A percentile compares a stretch with the other conserved stretches of the same genome.
Conservation (phyloP, 73 alveolate species). For the Blepharisma japonicum region DNA sequence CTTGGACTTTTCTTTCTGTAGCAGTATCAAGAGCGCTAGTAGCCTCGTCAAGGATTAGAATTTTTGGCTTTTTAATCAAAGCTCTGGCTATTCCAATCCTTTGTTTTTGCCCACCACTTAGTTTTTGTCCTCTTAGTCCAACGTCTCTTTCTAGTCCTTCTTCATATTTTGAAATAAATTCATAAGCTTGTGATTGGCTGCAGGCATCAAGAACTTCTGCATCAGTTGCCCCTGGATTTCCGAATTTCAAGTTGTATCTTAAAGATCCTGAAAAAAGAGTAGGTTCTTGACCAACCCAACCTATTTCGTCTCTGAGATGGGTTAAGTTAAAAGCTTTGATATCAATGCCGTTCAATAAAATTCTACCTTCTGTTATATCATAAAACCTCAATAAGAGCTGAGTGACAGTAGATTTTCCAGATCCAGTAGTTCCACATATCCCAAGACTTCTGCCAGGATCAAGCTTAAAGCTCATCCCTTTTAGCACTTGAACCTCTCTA, state of each 20-base stretch:
- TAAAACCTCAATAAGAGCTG: conserved; percentile 75
- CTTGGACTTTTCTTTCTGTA: conserved; percentile 79
- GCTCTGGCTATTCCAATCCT: conserved; percentile 93
- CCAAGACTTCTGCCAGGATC: conserved; percentile 76
- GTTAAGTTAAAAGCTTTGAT: conserved; percentile 51
- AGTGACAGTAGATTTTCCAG: conserved; percentile 87
- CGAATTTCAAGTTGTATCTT: conserved; percentile 72
- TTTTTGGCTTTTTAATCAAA: conserved; percentile 74
- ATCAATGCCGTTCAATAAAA: conserved; percentile 43
- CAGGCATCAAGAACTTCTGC: conserved; percentile 55
- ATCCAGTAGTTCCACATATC: conserved; percentile 83
- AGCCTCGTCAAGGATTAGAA: conserved; percentile 92
- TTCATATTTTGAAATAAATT: conserved; percentile 70
- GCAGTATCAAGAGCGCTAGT: conserved; percentile 91
- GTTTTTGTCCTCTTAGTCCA: conserved; percentile 76
- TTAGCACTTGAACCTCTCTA: conserved; percentile 39
- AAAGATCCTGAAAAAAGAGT: conserved; percentile 88
- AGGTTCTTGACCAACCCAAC: conserved; percentile 87
- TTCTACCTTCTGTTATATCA: conserved; percentile 68
- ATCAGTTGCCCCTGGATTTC: conserved; percentile 64
- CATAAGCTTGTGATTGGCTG: conserved; percentile 59
- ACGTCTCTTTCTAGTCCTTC: conserved; percentile 74
- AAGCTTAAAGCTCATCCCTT: conserved; percentile 40
- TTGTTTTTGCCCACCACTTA: conserved; percentile 93
- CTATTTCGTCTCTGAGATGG: conserved; percentile 54